These are phyloP conservation scores for Sordariomycetes sp. DNA, from an alignment of 2,329 filamentous ascomycete genomes.

Conservation along the genomic window DNA sequence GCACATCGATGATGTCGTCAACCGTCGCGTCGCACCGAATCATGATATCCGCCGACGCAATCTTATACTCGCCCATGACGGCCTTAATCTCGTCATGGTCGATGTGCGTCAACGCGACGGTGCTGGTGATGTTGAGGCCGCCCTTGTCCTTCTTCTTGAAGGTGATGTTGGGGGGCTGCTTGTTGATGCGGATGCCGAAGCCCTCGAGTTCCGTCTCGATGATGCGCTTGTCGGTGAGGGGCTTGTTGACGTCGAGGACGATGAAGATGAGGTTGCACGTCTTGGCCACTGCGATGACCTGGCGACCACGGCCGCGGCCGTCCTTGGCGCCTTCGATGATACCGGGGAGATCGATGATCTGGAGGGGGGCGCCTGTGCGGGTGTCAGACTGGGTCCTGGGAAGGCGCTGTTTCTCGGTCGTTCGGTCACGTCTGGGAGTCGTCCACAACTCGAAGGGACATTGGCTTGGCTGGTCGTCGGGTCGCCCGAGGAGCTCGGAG, in stretches of 20 bases:
- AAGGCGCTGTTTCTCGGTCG: not conserved
- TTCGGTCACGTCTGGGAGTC: not conserved
- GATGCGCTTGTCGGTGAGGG: slow-evolving; percentile 87
- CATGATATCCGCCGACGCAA: slow-evolving; percentile 91
- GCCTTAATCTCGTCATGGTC: slow-evolving; percentile 95
- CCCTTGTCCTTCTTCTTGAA: slow-evolving; percentile 99
- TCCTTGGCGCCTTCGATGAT: slow-evolving; percentile 99
- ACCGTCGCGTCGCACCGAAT: slow-evolving; percentile 97
- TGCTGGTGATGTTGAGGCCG: slow-evolving; percentile 91
- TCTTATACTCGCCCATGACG: slow-evolving; percentile 93
- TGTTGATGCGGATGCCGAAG: slow-evolving; percentile 97
- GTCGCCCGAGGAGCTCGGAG: not conserved
- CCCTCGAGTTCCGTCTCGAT: slow-evolving; percentile 94
- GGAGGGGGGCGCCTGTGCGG: slow-evolving; percentile 64
- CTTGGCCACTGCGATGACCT: slow-evolving; percentile 98
- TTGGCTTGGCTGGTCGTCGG: not conserved
- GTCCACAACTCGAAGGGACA: no score
- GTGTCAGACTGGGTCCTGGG: not conserved
- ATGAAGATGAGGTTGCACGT: slow-evolving; percentile 99
- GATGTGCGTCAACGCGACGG: slow-evolving; percentile 82
- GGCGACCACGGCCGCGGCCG: slow-evolving; percentile 89
- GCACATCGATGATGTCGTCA: slow-evolving; percentile 89
- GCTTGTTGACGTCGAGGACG: slow-evolving; percentile 96
- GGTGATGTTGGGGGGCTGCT: slow-evolving; percentile 92
- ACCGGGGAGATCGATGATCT: slow-evolving; percentile 96